phyloP scores from a whole-genome alignment of 768 basidiomycete genomes.

The Agrocybe chaxingu region DNA sequence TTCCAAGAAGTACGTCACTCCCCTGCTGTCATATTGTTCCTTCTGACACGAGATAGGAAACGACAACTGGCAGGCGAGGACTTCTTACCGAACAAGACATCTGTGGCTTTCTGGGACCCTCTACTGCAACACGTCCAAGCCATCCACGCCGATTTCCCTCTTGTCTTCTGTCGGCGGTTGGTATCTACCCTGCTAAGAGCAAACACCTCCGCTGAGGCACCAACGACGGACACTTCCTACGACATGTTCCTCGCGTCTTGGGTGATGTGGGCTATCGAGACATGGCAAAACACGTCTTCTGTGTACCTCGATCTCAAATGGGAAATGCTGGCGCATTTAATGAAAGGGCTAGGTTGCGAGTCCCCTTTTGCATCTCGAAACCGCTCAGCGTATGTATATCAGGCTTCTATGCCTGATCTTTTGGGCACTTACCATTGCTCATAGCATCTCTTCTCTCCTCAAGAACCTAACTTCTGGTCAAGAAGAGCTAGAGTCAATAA shows the following conservation, averaged over 20 bases:
- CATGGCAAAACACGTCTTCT: slow-evolving; percentile 23
- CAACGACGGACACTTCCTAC: slow-evolving; percentile 40
- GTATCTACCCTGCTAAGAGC: slow-evolving; percentile 28
- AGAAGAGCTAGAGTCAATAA: slow-evolving; percentile 13
- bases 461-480: slow-evolving; percentile 12
- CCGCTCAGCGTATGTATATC: slow-evolving; percentile 13
- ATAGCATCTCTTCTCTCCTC: slow-evolving; percentile 10
- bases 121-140: slow-evolving; percentile 55
- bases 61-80: slow-evolving; percentile 37
- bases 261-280: slow-evolving; percentile 58
- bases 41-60: slow-evolving; percentile 46
- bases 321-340: slow-evolving; percentile 40
- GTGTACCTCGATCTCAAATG: slow-evolving; percentile 37
- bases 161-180: slow-evolving; percentile 45
- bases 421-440: neutral
- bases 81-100: slow-evolving; percentile 47
- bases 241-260: slow-evolving; percentile 65
- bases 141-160: slow-evolving; percentile 54
- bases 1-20: slow-evolving; percentile 65
- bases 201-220: slow-evolving; percentile 6
- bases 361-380: slow-evolving; percentile 2
- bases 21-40: slow-evolving; percentile 45
- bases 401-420: neutral
- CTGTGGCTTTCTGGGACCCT: slow-evolving; percentile 64
- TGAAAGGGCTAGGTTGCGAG: slow-evolving; percentile 45